Evolutionary conservation across 495 filamentous ascomycete genomes (phyloP).

Genomic region (Melanomma pulvis-pyrius): DNA sequence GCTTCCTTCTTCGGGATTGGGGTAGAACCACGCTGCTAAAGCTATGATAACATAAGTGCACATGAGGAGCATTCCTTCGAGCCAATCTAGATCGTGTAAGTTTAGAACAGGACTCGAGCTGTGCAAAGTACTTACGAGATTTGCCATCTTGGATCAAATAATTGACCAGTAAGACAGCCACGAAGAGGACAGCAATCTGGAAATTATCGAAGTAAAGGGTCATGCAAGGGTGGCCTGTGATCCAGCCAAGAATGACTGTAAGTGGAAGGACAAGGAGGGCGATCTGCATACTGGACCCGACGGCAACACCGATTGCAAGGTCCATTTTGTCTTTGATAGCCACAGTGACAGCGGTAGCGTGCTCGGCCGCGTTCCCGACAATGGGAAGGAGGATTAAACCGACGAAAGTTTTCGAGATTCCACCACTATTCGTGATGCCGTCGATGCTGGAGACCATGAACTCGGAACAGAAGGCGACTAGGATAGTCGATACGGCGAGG

Average conservation of each 20-base stretch:
- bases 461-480: constrained; percentile 88
- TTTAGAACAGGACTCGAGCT: neutral
- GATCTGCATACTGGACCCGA: constrained; percentile 93
- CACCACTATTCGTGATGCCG: constrained; percentile 56
- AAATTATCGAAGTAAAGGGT: constrained; percentile 89
- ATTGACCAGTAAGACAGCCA: constrained; percentile 86
- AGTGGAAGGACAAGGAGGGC: constrained; percentile 89
- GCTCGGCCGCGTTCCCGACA: constrained; percentile 96
- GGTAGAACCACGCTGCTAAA: constrained; percentile 46
- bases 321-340: constrained; percentile 97
- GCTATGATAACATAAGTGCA: constrained; percentile 48
- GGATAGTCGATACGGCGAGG: constrained; percentile 69
- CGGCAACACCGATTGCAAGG: constrained; percentile 91
- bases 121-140: constrained; percentile 31
- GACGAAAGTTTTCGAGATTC: constrained; percentile 88
- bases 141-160: constrained; percentile 93
- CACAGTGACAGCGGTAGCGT: constrained; percentile 92
- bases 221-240: constrained; percentile 74
- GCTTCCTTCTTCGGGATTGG: constrained; percentile 10
- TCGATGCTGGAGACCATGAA: constrained; percentile 84
- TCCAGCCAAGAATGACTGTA: constrained; percentile 90
- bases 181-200: constrained; percentile 90
- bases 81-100: constrained; percentile 40
- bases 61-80: constrained; percentile 46
- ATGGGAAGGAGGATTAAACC: constrained; percentile 95